Evolutionary conservation across 2,329 filamentous ascomycete genomes (phyloP).

Genomic region (Penicillium olsonii): DNA sequence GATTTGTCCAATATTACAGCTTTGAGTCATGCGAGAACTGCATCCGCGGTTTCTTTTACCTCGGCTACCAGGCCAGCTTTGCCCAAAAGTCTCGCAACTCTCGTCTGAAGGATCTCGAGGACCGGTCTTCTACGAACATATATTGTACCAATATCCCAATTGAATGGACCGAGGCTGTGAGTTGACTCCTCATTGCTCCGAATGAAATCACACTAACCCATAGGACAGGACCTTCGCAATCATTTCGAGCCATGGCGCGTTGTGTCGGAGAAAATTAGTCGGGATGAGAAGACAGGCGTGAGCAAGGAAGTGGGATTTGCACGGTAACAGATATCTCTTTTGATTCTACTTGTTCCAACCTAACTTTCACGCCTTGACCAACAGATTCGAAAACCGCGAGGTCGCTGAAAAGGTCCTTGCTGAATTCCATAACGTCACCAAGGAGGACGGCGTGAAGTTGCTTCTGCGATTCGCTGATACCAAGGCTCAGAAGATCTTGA

Average conservation of each 20-base stretch:
- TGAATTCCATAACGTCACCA: slow-evolving; percentile 79
- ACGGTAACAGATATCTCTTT: slow-evolving; percentile 58
- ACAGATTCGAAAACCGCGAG: slow-evolving; percentile 83
- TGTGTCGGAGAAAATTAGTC: slow-evolving; percentile 91
- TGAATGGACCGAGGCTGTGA: slow-evolving; percentile 83
- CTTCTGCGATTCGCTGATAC: slow-evolving; percentile 98
- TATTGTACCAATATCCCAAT: slow-evolving; percentile 98
- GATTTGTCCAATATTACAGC: slow-evolving; percentile 92
- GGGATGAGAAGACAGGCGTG: slow-evolving; percentile 79
- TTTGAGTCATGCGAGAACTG: slow-evolving; percentile 90
- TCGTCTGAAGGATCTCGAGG: slow-evolving; percentile 92
- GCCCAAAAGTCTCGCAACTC: slow-evolving; percentile 99
- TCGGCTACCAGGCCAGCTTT: slow-evolving; percentile 97
- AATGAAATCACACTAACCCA: slow-evolving; percentile 53
- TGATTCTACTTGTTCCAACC: slow-evolving; percentile 10
- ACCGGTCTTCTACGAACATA: slow-evolving; percentile 86
- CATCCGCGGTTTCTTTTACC: slow-evolving; percentile 90
- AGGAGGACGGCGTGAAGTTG: slow-evolving; percentile 77
- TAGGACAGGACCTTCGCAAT: slow-evolving; percentile 71
- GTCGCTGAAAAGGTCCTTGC: slow-evolving; percentile 87
- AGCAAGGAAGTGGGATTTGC: slow-evolving; percentile 97
- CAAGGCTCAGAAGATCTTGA: slow-evolving; percentile 92
- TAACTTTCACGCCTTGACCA: slow-evolving; percentile 10
- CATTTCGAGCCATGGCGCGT: slow-evolving; percentile 61
- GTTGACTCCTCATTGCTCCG: slow-evolving; percentile 35